A percentile compares a stretch with the other conserved stretches of the same genome.
phyloP scores from a whole-genome alignment of 176 grass and related monocot species.

The Chloris gayana region DNA sequence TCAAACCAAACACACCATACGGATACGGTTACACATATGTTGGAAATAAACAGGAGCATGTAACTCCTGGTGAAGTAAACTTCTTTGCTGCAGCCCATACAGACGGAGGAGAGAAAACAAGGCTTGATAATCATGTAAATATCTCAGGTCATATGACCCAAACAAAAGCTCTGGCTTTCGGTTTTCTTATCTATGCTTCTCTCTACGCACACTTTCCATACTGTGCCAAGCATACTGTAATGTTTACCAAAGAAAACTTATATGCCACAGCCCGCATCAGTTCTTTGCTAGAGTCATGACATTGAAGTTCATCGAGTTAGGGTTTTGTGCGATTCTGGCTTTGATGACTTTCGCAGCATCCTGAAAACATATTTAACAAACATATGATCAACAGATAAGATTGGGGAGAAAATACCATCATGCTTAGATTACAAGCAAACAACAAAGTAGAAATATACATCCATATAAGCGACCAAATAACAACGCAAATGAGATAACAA shows the following conservation, averaged over 20 bases:
- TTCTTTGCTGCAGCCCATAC: neutral
- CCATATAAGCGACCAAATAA: neutral
- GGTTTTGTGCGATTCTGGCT: constrained; percentile 59
- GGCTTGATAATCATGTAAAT: neutral
- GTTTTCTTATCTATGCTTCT: neutral
- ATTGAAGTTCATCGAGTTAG: constrained; percentile 73
- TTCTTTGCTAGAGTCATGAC: constrained; percentile 72
- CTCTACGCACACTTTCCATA: neutral
- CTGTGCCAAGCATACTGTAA: no score
- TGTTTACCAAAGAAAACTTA: neutral
- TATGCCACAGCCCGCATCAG: neutral
- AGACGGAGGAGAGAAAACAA: neutral
- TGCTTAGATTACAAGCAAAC: neutral
- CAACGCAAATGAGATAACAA: constrained; percentile 33
- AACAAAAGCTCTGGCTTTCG: neutral
- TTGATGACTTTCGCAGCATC: constrained; percentile 78
- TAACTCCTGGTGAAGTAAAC: neutral
- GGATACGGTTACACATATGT: no score
- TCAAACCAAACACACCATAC: neutral
- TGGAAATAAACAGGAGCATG: neutral
- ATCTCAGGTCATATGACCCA: neutral
- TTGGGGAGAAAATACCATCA: neutral
- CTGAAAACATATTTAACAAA: constrained; percentile 35
- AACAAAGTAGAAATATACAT: neutral
- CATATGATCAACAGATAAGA: neutral